phyloP scores from a whole-genome alignment of 352 stramenopile species.

The Phytophthora fragariae region DNA sequence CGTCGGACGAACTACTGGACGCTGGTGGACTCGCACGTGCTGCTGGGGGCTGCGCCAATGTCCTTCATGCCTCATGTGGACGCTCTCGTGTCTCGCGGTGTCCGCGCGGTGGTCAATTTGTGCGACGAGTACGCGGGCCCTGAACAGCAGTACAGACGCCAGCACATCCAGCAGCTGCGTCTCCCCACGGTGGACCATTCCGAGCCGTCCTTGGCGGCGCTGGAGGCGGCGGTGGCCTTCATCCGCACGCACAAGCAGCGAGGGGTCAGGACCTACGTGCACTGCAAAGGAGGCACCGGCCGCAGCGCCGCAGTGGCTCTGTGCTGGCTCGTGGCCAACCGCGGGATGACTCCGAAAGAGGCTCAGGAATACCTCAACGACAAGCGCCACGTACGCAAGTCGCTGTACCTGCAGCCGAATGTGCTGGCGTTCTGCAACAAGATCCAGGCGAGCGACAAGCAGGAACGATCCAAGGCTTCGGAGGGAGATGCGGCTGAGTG shows the following conservation, averaged over 20 bases:
- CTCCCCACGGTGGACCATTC: conserved; percentile 93
- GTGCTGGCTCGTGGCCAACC: conserved; percentile 89
- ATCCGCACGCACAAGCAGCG: conserved; percentile 87
- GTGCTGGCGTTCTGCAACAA: conserved; percentile 80
- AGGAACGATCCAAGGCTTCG: conserved; percentile 10
- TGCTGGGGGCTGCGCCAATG: conserved; percentile 93
- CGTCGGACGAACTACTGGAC: conserved; percentile 92
- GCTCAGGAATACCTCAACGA: conserved; percentile 91
- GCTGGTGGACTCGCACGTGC: conserved; percentile 91
- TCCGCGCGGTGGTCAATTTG: conserved; percentile 95
- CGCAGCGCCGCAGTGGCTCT: conserved; percentile 92
- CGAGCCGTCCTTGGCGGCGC: conserved; percentile 73
- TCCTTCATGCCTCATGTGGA: conserved; percentile 89
- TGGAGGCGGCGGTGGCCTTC: conserved; percentile 87
- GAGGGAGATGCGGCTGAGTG: conserved; percentile 18
- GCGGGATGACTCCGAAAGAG: conserved; percentile 75
- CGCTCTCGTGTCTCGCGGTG: conserved; percentile 73
- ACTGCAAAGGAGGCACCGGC: conserved; percentile 97
- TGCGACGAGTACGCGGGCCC: conserved; percentile 96
- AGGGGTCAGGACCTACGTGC: conserved; percentile 95
- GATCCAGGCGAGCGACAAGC: conserved; percentile 38
- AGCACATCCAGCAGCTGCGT: conserved; percentile 90
- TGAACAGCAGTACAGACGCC: conserved; percentile 82
- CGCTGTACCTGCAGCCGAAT: conserved; percentile 90
- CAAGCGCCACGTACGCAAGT: conserved; percentile 91